A percentile compares a stretch with the other conserved stretches of the same genome.
These are phyloP conservation scores for Penicillium malachiteum DNA, from an alignment of 495 filamentous ascomycete species.

Conservation along the genomic window DNA sequence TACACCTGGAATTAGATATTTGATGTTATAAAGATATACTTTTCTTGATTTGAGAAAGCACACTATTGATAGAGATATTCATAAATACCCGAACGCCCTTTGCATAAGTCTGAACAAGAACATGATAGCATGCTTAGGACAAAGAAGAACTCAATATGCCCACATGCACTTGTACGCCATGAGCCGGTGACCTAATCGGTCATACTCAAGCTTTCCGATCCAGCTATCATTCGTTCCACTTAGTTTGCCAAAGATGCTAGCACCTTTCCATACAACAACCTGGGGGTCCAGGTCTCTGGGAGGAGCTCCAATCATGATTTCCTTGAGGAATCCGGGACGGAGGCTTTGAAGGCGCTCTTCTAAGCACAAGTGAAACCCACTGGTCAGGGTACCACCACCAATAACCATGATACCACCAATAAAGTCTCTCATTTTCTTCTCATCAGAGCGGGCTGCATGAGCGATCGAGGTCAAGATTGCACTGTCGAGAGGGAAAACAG, in stretches of 20 bases:
- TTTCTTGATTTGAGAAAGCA: too few relatives aligned
- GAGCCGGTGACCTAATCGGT: slow-evolving; percentile 74
- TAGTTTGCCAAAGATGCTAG: slow-evolving; percentile 94
- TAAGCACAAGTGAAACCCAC: slow-evolving; percentile 70
- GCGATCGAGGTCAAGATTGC: slow-evolving; percentile 86
- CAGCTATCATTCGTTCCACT: slow-evolving; percentile 84
- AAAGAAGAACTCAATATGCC: slow-evolving; percentile 48
- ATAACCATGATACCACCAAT: slow-evolving; percentile 94
- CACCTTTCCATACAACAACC: slow-evolving; percentile 96
- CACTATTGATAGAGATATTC: background rate
- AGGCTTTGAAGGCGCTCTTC: slow-evolving; percentile 74
- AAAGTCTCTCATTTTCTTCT: slow-evolving; percentile 89
- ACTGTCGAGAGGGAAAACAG: slow-evolving; percentile 77
- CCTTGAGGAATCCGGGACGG: slow-evolving; percentile 69
- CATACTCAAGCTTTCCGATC: slow-evolving; percentile 86
- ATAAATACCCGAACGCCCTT: background rate
- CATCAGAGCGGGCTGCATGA: slow-evolving; percentile 82
- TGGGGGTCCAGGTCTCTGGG: slow-evolving; percentile 92
- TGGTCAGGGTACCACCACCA: slow-evolving; percentile 81
- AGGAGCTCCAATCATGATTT: slow-evolving; percentile 83
- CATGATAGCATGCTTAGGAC: background rate
- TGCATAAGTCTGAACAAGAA: background rate
- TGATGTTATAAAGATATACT: too few relatives aligned
- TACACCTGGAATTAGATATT: too few relatives aligned
- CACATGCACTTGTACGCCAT: slow-evolving; percentile 89